Conservation (phyloP, 1,139 yeast species). For the Citeromyces siamensis region DNA sequence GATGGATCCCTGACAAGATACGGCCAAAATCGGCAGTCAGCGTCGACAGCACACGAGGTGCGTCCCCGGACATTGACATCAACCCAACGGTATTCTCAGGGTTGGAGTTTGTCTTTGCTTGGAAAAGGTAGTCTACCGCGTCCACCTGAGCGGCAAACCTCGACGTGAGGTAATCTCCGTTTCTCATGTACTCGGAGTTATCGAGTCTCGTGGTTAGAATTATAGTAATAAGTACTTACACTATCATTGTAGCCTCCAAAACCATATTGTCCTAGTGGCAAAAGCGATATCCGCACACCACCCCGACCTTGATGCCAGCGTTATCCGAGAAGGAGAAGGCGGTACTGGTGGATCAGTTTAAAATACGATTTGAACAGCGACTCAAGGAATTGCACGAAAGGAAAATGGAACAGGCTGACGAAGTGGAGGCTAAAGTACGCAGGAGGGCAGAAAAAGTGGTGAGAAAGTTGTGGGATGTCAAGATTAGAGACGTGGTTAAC, state of each 20-base stretch:
- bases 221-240: constrained; percentile 21
- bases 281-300: neutral
- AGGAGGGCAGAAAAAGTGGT: constrained; percentile 26
- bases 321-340: constrained; percentile 27
- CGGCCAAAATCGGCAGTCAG: constrained; percentile 83
- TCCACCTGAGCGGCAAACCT: constrained; percentile 91
- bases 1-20: constrained; percentile 79
- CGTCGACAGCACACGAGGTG: constrained; percentile 78
- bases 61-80: constrained; percentile 78
- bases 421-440: constrained; percentile 21
- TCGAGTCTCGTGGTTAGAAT: constrained; percentile 35
- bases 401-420: constrained; percentile 19
- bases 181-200: constrained; percentile 91
- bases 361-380: neutral
- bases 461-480: constrained; percentile 27
- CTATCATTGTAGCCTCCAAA: constrained; percentile 92
- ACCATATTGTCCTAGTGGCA: constrained; percentile 38
- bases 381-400: constrained; percentile 14
- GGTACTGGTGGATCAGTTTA: constrained; percentile 17
- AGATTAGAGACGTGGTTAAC: constrained; percentile 22
- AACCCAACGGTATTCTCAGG: constrained; percentile 94
- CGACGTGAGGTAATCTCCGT: constrained; percentile 86
- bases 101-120: constrained; percentile 74
- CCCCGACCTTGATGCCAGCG: constrained; percentile 7
- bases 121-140: constrained; percentile 83